Conservation (phyloP, 2,329 filamentous ascomycete genomes). For the Fusarium staphyleae region DNA sequence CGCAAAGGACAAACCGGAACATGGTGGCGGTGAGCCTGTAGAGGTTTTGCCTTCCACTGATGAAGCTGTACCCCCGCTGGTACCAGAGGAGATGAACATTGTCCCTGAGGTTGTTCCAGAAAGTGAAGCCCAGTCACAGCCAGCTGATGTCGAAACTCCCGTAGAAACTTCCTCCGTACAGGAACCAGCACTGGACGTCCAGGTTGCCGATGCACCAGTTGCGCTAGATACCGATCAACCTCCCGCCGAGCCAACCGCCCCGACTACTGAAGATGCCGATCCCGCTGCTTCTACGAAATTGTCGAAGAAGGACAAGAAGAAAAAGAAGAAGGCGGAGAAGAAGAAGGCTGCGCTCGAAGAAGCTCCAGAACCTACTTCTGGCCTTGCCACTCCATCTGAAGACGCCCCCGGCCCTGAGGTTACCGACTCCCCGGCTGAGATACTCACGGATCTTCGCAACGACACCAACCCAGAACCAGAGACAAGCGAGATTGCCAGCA, state of each 20-base stretch:
- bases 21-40: constrained; percentile 8
- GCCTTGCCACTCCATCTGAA: constrained; percentile 21
- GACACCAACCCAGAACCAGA: constrained; percentile 26
- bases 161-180: constrained; percentile 31
- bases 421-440: constrained; percentile 17
- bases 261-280: constrained; percentile 34
- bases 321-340: constrained; percentile 41
- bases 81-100: constrained; percentile 23
- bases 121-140: constrained; percentile 36
- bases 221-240: constrained; percentile 16
- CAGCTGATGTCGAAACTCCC: constrained; percentile 37
- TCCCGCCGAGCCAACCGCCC: constrained; percentile 16
- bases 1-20: constrained; percentile 3
- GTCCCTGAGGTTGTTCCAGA: constrained; percentile 26
- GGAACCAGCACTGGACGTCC: constrained; percentile 28
- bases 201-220: constrained; percentile 21
- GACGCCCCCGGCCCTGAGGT: constrained; percentile 18
- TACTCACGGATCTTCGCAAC: constrained; percentile 17
- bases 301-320: constrained; percentile 48
- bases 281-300: constrained; percentile 34
- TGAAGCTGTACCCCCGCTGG: constrained; percentile 11
- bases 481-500: constrained; percentile 13
- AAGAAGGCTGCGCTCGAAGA: constrained; percentile 40
- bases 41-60: constrained; percentile 13
- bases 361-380: constrained; percentile 25